A percentile compares a stretch with the other conserved stretches of the same genome.
phyloP scores from a whole-genome alignment of 768 basidiomycete species.

The Suillus ampliporus region DNA sequence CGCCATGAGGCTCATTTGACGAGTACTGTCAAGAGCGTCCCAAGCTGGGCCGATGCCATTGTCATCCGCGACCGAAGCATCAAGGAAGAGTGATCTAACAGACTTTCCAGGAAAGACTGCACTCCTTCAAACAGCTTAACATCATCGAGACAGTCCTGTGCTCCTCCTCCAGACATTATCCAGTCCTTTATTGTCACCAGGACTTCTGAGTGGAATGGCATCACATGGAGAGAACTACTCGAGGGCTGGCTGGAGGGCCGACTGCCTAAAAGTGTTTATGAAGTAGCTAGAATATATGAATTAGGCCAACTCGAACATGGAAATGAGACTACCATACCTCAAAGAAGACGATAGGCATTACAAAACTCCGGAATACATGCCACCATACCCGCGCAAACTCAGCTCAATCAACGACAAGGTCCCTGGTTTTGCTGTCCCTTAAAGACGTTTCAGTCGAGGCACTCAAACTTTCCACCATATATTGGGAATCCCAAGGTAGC shows the following conservation, averaged over 20 bases:
- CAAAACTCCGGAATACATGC: conserved; percentile 82
- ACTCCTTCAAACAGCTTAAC: conserved; percentile 63
- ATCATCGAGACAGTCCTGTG: conserved; percentile 81
- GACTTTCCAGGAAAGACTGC: conserved; percentile 60
- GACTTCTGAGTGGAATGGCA: conserved; percentile 63
- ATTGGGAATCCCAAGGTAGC: conserved; percentile 95
- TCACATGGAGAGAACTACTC: conserved; percentile 51
- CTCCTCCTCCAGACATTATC: conserved; percentile 74
- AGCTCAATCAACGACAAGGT: conserved; percentile 69
- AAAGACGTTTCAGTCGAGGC: conserved; percentile 93
- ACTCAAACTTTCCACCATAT: conserved; percentile 94
- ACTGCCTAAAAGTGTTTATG: conserved; percentile 70
- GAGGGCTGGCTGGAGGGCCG: conserved; percentile 48
- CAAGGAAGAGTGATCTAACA: conserved; percentile 59
- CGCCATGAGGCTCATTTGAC: conserved; percentile 44
- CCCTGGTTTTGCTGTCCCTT: conserved; percentile 72
- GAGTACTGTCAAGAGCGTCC: conserved; percentile 49
- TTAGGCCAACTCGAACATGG: background rate
- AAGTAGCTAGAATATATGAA: conserved; percentile 56
- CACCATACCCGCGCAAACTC: conserved; percentile 86
- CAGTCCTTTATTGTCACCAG: conserved; percentile 72
- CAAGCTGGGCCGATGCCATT: conserved; percentile 55
- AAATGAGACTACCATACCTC: conserved; percentile 57
- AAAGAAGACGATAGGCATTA: conserved; percentile 82
- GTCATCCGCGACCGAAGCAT: conserved; percentile 37